Percentiles rank a stretch among this genome's conserved stretches.
These are phyloP conservation scores for Grosmannia serpens DNA, from an alignment of 2,329 filamentous ascomycete species.

Conservation along the genomic window DNA sequence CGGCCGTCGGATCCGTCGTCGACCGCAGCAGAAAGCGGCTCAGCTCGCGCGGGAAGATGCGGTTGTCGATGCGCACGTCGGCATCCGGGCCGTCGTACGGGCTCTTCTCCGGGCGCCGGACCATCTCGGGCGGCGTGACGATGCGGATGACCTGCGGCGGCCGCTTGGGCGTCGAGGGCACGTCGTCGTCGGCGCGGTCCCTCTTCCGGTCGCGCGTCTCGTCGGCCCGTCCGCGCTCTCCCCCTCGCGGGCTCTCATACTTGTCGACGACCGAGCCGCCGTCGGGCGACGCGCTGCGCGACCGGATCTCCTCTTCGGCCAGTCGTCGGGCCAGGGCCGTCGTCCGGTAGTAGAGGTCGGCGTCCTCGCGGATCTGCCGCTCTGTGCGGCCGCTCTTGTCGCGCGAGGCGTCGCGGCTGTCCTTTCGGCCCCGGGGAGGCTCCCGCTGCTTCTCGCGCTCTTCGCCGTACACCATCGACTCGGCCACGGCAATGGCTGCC, in stretches of 20 bases:
- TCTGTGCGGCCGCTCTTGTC: slow-evolving; percentile 11
- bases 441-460: slow-evolving; percentile 21
- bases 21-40: slow-evolving; percentile 20
- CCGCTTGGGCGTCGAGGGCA: slow-evolving; percentile 18
- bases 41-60: slow-evolving; percentile 42
- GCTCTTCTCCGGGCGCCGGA: slow-evolving; percentile 31
- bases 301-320: slow-evolving; percentile 40
- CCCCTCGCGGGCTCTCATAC: slow-evolving; percentile 28
- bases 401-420: slow-evolving; percentile 5
- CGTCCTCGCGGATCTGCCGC: slow-evolving; percentile 35
- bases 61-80: slow-evolving; percentile 51
- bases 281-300: slow-evolving; percentile 38
- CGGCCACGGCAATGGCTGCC: slow-evolving; percentile 33
- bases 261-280: slow-evolving; percentile 41
- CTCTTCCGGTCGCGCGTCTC: no score
- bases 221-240: background rate
- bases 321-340: slow-evolving; percentile 40
- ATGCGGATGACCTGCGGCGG: slow-evolving; percentile 29
- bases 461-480: slow-evolving; percentile 28
- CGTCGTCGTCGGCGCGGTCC: slow-evolving; percentile 24
- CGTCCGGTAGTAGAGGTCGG: slow-evolving; percentile 46
- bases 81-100: slow-evolving; percentile 48
- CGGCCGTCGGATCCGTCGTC: slow-evolving; percentile 14
- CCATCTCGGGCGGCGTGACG: slow-evolving; percentile 43
- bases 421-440: slow-evolving; percentile 7